Base-by-base conservation (phyloP, 805 yeast genomes). In the Zygosaccharomyces gambellarensis region DNA sequence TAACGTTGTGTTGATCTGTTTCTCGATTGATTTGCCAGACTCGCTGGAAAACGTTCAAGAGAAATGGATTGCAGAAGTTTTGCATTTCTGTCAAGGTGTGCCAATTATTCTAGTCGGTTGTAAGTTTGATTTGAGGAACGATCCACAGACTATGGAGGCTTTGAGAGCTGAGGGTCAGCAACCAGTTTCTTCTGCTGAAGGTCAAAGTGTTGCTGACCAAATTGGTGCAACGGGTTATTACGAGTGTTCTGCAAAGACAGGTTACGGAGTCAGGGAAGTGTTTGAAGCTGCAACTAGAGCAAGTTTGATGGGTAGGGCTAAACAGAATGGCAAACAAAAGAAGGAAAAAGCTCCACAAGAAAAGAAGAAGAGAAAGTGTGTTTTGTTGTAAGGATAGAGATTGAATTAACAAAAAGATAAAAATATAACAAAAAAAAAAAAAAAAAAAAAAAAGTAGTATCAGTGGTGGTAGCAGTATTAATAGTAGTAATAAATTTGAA, bases 241-340 rank as follows among this genome's bases (percentile, higher is more conserved):
- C 64, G 97, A 89, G 75, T 89, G 97, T 77, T 88, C 96, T 46
- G 96, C 96, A 32, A 86, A 85, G 74, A 82, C 88, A 58, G 90
- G 90, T 64, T 85, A 83, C 70, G 95, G 95, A 72, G 97, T 89
- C 51, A 83, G 88, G 69, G 95, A 88, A 69, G 96, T 90, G 51
- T 89, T 89, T 66, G 95, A 87, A 74, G 82, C 87, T 58, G 96
- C 97, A 30, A 88, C 96, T 22, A 80, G 96, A 69, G 96, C 96
- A 49, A 87, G 96, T 17, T 79, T 89, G 62, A 79, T 78, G 75
- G 80, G 82, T 49, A 80, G 83, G 70, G 43, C 59, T 12, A 53
- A 47, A 28, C 55, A 60, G 31, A 61, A 60, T 45, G 57, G 55
- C 27, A 46, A 51, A 21, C 62, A 57, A 43, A 57, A 60, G 48